phyloP scores from a whole-genome alignment of 1,284 basidiomycete species.

The Sporisorium sorghi region DNA sequence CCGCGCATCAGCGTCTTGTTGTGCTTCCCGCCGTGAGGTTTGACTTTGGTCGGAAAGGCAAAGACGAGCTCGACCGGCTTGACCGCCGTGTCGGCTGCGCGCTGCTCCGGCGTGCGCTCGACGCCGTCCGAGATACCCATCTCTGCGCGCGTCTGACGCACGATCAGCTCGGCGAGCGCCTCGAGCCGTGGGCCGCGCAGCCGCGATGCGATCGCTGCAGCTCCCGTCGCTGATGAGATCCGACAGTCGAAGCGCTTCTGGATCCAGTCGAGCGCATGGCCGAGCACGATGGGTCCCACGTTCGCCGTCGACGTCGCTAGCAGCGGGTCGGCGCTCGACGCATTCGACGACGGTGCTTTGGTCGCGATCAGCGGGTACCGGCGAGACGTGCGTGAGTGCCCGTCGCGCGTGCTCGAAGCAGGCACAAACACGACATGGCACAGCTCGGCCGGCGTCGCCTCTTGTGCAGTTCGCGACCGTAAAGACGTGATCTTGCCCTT shows the following conservation, averaged over 20 bases:
- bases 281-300: conserved; percentile 33
- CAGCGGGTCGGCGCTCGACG: conserved; percentile 19
- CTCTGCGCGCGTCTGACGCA: conserved; percentile 33
- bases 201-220: conserved; percentile 28
- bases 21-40: not conserved
- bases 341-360: conserved; percentile 31
- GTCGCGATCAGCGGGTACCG: conserved; percentile 47
- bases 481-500: conserved; percentile 20
- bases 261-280: conserved; percentile 49
- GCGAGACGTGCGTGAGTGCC: conserved; percentile 21
- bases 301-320: conserved; percentile 20
- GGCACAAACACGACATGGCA: conserved; percentile 52
- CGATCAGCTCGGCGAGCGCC: conserved; percentile 41
- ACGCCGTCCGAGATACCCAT: conserved; percentile 19
- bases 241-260: conserved; percentile 54
- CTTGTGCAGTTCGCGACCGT: conserved; percentile 16
- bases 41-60: conserved; percentile 26
- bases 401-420: conserved; percentile 13
- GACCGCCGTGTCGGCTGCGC: conserved; percentile 14
- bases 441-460: conserved; percentile 39
- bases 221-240: conserved; percentile 33
- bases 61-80: conserved; percentile 50
- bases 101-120: conserved; percentile 22
- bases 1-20: conserved; percentile 7
- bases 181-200: conserved; percentile 31